Conservation (phyloP, 768 basidiomycete genomes). For the Tephrocybe sp. region DNA sequence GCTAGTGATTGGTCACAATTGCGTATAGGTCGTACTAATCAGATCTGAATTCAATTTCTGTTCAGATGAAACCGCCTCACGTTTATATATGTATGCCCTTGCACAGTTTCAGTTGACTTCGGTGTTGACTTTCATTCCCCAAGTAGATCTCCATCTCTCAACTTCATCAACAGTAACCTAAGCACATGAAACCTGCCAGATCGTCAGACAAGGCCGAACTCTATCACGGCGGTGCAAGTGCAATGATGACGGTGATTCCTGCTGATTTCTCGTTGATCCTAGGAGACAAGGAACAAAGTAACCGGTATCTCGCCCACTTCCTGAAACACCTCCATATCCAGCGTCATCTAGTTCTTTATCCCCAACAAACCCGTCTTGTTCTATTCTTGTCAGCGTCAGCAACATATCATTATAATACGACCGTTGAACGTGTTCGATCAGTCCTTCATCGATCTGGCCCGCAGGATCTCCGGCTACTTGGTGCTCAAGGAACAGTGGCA, state of each 20-base stretch:
- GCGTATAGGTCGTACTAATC: too few relatives aligned
- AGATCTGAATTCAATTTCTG: too few relatives aligned
- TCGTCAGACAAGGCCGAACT: neutral
- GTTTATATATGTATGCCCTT: too few relatives aligned
- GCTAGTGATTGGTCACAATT: too few relatives aligned
- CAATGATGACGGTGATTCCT: neutral
- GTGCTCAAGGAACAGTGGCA: neutral
- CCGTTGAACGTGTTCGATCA: neutral
- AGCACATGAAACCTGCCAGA: too few relatives aligned
- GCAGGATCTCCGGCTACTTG: conserved; percentile 7
- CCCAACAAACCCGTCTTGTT: neutral
- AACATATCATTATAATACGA: neutral
- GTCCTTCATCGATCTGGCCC: neutral
- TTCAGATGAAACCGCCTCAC: too few relatives aligned
- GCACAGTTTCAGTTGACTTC: too few relatives aligned
- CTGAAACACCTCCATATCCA: neutral
- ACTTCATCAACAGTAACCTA: too few relatives aligned
- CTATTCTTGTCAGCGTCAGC: neutral
- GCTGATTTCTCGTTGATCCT: neutral
- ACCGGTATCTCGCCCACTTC: neutral
- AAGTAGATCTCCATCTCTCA: too few relatives aligned
- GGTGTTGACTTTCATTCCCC: too few relatives aligned
- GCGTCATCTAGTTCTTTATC: neutral
- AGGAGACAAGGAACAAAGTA: neutral
- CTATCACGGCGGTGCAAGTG: neutral